Evolutionary conservation across 225 moss, liverwort and hornwort genomes (phyloP), one percentile per base, ranked within the genome.

Genomic region (Takakia lepidozioides): DNA sequence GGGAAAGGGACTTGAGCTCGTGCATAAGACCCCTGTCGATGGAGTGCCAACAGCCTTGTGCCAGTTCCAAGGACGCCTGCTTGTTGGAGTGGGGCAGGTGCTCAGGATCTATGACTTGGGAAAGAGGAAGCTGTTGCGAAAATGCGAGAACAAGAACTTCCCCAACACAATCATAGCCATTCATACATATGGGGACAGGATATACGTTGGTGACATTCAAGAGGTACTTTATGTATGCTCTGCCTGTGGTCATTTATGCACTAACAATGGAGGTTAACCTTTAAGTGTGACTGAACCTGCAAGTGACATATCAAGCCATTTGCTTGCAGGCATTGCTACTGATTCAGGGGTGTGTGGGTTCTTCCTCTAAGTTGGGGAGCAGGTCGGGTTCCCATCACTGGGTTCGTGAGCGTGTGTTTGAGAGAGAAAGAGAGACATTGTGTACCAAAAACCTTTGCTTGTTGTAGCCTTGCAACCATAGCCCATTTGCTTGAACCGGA

Each of bases 161-260:
- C 98, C 98, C 3, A 98, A 98, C 14, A 98, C 91, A 20, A 98
- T 98, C 23, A 85, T 78, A 65, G 98, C 98, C 58, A 98, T 98
- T 54, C 98, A 98, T 51, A 87, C 98, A 18, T 91, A 85, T 58
- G 91, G 98, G 16, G 98, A 98, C 71, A 67, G 98, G 62, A 98
- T 98, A 63, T 98, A 98, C 17, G 98, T 98, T 48, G 98, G 98
- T 52, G 98, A 98, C 58, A 80, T 98, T 53, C 91, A 98, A 52
- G 98, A 98, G 88, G 92, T 93, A 70, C 5, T 48, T 46, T 20
- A 10, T 40, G 8, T 48, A 7, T 43, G 21, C 18, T 22, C 8
- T 43, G 18, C 16, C 16, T 22, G 13, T 37, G 10, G 13, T 37
- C 36, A 37, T 37, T 37, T 8, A 13, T 37, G 13, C n/a, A n/a